A percentile compares a stretch with the other conserved stretches of the same genome.
Conservation (phyloP, 331 rosid species). For the Erythrophleum ivorense region DNA sequence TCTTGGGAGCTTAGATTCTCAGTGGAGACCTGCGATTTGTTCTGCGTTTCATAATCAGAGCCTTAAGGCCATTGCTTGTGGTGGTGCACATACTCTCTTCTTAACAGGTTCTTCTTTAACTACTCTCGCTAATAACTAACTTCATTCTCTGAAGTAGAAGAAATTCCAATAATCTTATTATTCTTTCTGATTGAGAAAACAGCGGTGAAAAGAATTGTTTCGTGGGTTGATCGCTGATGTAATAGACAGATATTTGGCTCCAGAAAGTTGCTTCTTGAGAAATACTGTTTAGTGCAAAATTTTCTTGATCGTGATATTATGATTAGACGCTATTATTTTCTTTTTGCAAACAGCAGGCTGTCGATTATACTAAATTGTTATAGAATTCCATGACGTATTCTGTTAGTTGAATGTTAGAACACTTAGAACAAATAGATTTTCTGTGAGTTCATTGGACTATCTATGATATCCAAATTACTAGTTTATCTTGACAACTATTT, state of each 20-base stretch:
- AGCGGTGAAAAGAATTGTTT: neutral
- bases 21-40: conserved; percentile 63
- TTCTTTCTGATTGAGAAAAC: neutral
- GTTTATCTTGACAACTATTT: conserved; percentile 23
- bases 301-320: neutral
- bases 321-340: neutral
- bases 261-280: conserved; percentile 5
- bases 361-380: neutral
- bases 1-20: conserved; percentile 65
- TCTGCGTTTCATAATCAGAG: conserved; percentile 50
- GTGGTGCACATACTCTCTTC: conserved; percentile 90
- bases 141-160: neutral
- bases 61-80: conserved; percentile 68
- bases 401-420: neutral
- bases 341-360: neutral
- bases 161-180: neutral
- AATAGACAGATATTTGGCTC: neutral
- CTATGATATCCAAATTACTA: conserved; percentile 4
- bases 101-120: conserved; percentile 54
- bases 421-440: conserved; percentile 4
- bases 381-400: neutral
- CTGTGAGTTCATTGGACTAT: neutral
- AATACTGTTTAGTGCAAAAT: neutral
- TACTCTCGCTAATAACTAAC: neutral
- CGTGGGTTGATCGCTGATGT: conserved; percentile 13